A percentile compares a stretch with the other conserved stretches of the same genome.
phyloP scores from a whole-genome alignment of 1,139 yeast genomes.

The Casaregolazyma suthepensis region DNA sequence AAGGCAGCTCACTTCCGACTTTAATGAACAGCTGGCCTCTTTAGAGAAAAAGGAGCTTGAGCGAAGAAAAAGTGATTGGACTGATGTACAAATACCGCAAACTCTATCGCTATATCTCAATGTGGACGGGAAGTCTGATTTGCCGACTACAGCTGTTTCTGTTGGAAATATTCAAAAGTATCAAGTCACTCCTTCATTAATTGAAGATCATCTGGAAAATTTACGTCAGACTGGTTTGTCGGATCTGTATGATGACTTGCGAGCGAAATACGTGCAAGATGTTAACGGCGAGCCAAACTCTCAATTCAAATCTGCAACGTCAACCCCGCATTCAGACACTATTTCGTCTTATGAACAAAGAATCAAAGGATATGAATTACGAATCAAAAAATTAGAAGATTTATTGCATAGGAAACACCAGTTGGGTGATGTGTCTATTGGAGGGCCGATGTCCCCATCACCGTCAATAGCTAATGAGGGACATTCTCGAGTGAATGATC shows the following conservation, averaged over 20 bases:
- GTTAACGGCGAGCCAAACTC: slow-evolving; percentile 15
- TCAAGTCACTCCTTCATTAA: slow-evolving; percentile 9
- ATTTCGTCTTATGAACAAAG: slow-evolving; percentile 7
- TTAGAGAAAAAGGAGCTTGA: slow-evolving; percentile 54
- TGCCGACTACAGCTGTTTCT: slow-evolving; percentile 14
- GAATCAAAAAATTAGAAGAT: slow-evolving; percentile 35
- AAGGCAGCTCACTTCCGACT: slow-evolving; percentile 43
- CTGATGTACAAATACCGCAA: slow-evolving; percentile 5
- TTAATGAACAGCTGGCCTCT: slow-evolving; percentile 55
- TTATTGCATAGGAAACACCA: slow-evolving; percentile 33
- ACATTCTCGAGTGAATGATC: slow-evolving; percentile 26
- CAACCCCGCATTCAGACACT: slow-evolving; percentile 4
- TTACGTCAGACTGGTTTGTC: slow-evolving; percentile 19
- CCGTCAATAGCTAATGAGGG: slow-evolving; percentile 9
- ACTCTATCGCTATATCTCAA: background rate
- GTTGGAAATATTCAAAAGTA: slow-evolving; percentile 2
- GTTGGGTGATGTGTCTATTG: background rate
- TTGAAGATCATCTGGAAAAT: slow-evolving; percentile 20
- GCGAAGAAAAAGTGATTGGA: slow-evolving; percentile 40
- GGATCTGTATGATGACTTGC: slow-evolving; percentile 23
- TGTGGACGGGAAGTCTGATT: slow-evolving; percentile 5
- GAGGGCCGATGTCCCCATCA: background rate
- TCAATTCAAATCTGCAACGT: slow-evolving; percentile 3
- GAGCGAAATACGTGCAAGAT: slow-evolving; percentile 13
- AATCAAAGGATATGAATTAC: slow-evolving; percentile 30